Evolutionary conservation across 2,329 filamentous ascomycete genomes (phyloP), one percentile per base, ranked within the genome.

Genomic region (Fusarium sororula): DNA sequence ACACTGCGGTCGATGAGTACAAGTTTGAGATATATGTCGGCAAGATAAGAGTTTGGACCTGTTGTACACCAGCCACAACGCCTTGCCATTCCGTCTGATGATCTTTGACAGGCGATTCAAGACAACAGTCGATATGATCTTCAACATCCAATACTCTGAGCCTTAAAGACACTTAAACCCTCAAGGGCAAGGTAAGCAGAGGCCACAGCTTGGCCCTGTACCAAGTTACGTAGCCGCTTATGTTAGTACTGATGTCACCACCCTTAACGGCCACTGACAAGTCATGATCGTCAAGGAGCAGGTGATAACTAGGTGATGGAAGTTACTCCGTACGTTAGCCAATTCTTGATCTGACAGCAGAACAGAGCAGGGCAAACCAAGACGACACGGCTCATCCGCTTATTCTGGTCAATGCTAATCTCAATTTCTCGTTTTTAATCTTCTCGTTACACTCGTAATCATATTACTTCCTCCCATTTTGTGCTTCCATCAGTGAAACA

Each of bases 161-260:
- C 66, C 57, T 45, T 53, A 28, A 45, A 71, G 41, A 48, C 45
- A n/a, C n/a, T n/a, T n/a, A n/a, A n/a, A n/a, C n/a, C n/a, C n/a
- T n/a, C n/a, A n/a, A n/a, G n/a, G n/a, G n/a, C n/a, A 58, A 65
- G 64, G 68, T 74, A 74, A 68, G 72, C 67, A 71, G 35, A 55
- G 61, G 41, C 30, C 24, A 56, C 38, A 45, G 44, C 53, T 37
- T 66, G 59, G 66, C 59, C 59, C 48, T 53, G 51, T 41, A 62
- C 47, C 28, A 44, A 56, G 61, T 45, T 66, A 68, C 61, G 63
- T 54, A 63, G 67, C 59, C 58, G 67, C 67, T 58, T 71, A 22
- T 48, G 45, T 26, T 26, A 26, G 24, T 30, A 51, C 58, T 73
- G 71, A 73, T 73, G 71, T 73, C 71, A 73, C 71, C 67, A 74